Percentiles rank a stretch among this genome's conserved stretches.
These are phyloP conservation scores for Actinidia polygama DNA, from an alignment of 179 eudicot genomes.

Conservation along the genomic window DNA sequence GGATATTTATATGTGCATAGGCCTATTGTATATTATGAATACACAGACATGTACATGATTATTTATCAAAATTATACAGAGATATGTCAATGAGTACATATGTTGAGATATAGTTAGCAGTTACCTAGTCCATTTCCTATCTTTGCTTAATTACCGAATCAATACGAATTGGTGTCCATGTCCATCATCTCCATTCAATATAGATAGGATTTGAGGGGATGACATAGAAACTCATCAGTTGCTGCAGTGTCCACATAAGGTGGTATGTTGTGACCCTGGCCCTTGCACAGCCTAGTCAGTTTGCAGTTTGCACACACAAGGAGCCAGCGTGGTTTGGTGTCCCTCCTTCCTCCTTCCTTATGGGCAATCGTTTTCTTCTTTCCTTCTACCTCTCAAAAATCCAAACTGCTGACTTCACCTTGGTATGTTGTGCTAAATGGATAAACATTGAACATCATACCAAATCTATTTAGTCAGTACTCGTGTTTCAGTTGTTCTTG, in stretches of 20 bases:
- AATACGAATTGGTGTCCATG: background rate
- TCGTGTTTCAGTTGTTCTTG: background rate
- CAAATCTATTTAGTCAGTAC: background rate
- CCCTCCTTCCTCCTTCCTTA: background rate
- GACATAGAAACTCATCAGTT: no score
- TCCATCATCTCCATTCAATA: background rate
- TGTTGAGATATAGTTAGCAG: background rate
- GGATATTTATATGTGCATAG: no score
- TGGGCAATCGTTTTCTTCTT: background rate
- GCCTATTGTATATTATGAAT: no score
- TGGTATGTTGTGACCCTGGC: background rate
- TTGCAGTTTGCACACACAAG: background rate
- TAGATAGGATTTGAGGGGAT: background rate
- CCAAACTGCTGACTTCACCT: background rate
- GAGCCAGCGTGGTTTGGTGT: background rate
- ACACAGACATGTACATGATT: no score
- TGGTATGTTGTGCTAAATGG: background rate
- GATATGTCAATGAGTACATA: background rate
- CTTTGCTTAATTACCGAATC: no score
- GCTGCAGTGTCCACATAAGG: no score
- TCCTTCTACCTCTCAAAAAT: background rate
- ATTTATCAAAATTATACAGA: no score
- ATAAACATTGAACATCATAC: background rate
- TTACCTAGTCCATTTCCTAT: background rate
- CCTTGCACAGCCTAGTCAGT: background rate